These are phyloP conservation scores for Scedosporium dehoogii DNA, from an alignment of 2,329 filamentous ascomycete species.

Conservation along the genomic window DNA sequence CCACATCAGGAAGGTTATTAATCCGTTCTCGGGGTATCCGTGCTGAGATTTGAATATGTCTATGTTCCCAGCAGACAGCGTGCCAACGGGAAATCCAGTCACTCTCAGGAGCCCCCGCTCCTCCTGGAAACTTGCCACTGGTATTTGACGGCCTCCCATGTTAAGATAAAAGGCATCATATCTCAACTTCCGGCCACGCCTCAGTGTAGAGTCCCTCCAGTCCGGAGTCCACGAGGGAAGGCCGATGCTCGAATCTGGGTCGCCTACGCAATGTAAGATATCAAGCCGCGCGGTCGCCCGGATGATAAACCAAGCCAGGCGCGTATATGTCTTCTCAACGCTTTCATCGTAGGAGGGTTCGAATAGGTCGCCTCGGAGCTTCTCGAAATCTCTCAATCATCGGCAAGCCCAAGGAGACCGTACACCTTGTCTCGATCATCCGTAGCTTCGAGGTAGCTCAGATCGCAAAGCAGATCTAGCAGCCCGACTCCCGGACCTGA, in stretches of 20 bases:
- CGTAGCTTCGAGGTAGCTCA: background rate
- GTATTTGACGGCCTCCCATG: background rate
- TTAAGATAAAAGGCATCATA: background rate
- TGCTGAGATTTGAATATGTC: background rate
- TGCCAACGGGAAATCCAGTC: background rate
- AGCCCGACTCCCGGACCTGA: background rate
- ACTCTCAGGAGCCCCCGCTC: background rate
- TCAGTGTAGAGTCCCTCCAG: background rate
- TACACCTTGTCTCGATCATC: background rate
- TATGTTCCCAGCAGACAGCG: background rate
- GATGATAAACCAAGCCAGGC: background rate
- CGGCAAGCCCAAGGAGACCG: constrained; percentile 2
- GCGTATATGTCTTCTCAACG: background rate
- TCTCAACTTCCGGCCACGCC: background rate
- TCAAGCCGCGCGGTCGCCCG: background rate
- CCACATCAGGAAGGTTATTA: background rate
- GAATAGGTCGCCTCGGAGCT: constrained; percentile 27
- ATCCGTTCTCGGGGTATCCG: background rate
- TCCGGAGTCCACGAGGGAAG: background rate
- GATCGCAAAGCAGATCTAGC: background rate
- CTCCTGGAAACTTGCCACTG: background rate
- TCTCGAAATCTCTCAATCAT: constrained; percentile 28
- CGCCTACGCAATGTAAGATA: background rate
- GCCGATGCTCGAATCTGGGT: background rate
- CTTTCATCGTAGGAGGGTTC: background rate